Conservation (phyloP, 1,284 basidiomycete species). For the Psilocybe mexicana region DNA sequence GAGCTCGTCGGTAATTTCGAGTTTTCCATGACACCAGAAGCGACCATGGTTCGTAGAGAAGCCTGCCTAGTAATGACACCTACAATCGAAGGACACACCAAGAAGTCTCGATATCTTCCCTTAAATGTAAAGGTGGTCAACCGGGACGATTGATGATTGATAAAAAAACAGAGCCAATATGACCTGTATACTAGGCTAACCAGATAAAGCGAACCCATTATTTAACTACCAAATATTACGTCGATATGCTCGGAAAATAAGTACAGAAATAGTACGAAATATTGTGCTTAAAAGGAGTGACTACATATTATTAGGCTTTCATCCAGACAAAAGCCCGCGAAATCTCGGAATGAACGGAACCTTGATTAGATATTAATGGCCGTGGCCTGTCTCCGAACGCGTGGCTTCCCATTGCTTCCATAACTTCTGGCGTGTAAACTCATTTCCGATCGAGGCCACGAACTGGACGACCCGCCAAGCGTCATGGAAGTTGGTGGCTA, state of each 20-base stretch:
- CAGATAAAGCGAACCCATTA: neutral
- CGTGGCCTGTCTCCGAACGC: conserved; percentile 23
- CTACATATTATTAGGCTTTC: neutral
- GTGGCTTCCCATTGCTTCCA: conserved; percentile 46
- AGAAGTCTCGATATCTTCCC: conserved; percentile 50
- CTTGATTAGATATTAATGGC: neutral
- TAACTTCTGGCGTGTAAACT: conserved; percentile 40
- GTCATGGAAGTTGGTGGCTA: conserved; percentile 75
- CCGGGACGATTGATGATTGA: conserved; percentile 22
- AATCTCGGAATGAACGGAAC: neutral
- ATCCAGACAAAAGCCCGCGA: neutral
- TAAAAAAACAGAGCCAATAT: neutral
- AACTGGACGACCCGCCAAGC: conserved; percentile 69
- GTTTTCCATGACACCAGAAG: conserved; percentile 40
- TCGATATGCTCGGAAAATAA: neutral
- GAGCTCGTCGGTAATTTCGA: conserved; percentile 51
- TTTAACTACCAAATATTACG: neutral
- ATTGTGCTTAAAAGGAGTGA: neutral
- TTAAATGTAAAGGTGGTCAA: conserved; percentile 43
- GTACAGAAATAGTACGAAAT: neutral
- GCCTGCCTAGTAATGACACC: conserved; percentile 46
- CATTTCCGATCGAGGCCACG: conserved; percentile 47
- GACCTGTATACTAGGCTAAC: neutral
- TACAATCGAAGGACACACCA: conserved; percentile 44
- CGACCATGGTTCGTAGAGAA: conserved; percentile 40